Percentiles rank a stretch among this genome's conserved stretches.
Evolutionary conservation across 306 rosid genomes (phyloP).

Genomic region (Delonix regia): DNA sequence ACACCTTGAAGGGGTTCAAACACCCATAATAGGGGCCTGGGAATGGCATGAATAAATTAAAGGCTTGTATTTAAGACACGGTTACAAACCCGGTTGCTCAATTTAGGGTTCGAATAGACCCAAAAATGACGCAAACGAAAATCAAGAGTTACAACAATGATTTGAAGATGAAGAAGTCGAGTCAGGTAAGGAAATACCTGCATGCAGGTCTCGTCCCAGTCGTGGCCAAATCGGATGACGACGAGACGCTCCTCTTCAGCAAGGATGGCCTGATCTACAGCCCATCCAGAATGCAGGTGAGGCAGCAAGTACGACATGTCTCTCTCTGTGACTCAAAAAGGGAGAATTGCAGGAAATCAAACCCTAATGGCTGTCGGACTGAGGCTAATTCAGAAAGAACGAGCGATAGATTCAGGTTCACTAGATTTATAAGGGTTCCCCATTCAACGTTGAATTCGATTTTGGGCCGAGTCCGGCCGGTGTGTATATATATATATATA

Average conservation of each 20-base stretch:
- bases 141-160: background rate
- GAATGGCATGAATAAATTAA: background rate
- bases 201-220: constrained; percentile 94
- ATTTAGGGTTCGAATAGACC: background rate
- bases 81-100: background rate
- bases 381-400: background rate
- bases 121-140: background rate
- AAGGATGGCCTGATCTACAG: constrained; percentile 87
- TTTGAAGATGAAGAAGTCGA: background rate
- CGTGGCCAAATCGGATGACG: constrained; percentile 80
- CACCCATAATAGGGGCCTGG: background rate
- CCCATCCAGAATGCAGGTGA: constrained; percentile 92
- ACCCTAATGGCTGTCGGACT: background rate
- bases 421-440: no score
- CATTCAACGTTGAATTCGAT: no score
- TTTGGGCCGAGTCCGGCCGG: no score
- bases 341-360: background rate
- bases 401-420: no score
- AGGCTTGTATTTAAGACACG: background rate
- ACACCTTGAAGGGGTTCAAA: background rate
- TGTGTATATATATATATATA: no score
- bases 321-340: background rate
- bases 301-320: constrained; percentile 83
- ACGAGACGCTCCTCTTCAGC: constrained; percentile 91
- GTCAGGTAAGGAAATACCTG: constrained; percentile 50